These are phyloP conservation scores for Perkinsus chesapeaki DNA, from an alignment of 169 alveolate species.

Conservation along the genomic window DNA sequence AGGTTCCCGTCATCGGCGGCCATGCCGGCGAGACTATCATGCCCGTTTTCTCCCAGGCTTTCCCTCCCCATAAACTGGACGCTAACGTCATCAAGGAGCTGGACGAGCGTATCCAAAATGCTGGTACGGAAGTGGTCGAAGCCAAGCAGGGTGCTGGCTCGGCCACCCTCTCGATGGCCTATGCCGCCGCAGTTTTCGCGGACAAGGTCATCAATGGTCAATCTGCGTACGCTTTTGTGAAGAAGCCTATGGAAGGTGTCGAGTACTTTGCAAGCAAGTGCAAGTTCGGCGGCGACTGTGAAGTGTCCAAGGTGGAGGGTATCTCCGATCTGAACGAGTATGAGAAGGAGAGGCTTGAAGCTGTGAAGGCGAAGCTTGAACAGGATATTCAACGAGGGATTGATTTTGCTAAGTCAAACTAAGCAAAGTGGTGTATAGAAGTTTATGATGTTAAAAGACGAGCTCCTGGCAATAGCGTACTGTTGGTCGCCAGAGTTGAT, in stretches of 20 bases:
- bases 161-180: slow-evolving; percentile 16
- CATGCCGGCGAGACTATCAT: slow-evolving; percentile 9
- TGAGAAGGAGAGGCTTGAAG: neutral
- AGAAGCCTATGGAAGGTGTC: neutral
- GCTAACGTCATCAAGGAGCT: neutral
- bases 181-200: slow-evolving; percentile 14
- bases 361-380: neutral
- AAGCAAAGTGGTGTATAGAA: neutral
- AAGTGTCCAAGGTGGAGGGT: neutral
- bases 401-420: neutral
- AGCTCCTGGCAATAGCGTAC: neutral
- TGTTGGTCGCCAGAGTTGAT: neutral
- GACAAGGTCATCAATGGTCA: neutral
- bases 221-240: neutral
- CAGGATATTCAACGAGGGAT: neutral
- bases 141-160: slow-evolving; percentile 17
- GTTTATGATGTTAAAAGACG: neutral
- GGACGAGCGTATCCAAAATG: slow-evolving; percentile 10
- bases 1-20: slow-evolving; percentile 6
- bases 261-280: neutral
- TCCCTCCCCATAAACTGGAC: neutral
- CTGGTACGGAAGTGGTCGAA: slow-evolving; percentile 12
- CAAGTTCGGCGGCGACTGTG: neutral
- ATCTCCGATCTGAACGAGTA: neutral
- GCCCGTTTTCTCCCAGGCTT: neutral